phyloP scores from a whole-genome alignment of 176 grass and related monocot genomes.

The Microstegium vimineum region DNA sequence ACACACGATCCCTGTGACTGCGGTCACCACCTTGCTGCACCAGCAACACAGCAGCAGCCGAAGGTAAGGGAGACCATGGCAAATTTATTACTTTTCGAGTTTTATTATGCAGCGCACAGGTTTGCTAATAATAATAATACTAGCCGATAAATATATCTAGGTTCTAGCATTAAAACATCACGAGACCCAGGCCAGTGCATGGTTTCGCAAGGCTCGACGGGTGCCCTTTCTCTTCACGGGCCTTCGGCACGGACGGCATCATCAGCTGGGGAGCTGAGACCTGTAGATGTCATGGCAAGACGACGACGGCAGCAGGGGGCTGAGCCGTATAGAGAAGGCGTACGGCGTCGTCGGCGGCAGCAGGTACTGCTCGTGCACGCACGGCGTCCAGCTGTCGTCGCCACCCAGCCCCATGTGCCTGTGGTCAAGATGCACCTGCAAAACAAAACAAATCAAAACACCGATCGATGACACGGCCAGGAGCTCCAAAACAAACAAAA shows the following conservation, averaged over 20 bases:
- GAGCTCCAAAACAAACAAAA: not conserved
- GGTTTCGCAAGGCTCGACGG: not conserved
- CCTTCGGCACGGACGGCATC: not conserved
- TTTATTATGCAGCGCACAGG: no score
- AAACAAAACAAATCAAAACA: no score
- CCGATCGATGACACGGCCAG: no score
- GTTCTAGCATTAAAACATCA: no score
- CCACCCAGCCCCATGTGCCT: slow-evolving; percentile 88
- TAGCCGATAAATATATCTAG: no score
- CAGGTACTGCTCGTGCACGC: slow-evolving; percentile 73
- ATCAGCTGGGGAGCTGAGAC: slow-evolving; percentile 46
- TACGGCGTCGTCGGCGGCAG: slow-evolving; percentile 57
- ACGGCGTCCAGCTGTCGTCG: slow-evolving; percentile 87
- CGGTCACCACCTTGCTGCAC: no score
- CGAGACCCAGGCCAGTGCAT: no score
- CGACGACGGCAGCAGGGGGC: slow-evolving; percentile 48
- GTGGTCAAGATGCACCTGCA: slow-evolving; percentile 90
- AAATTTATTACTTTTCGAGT: no score
- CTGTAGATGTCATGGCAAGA: slow-evolving; percentile 65
- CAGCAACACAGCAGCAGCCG: no score
- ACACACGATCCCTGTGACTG: no score
- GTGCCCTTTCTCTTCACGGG: not conserved
- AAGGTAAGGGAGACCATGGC: no score
- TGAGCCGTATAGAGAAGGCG: slow-evolving; percentile 64
- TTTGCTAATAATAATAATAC: no score